phyloP scores from a whole-genome alignment of 2,329 filamentous ascomycete genomes.

The Aspergillus tubingensis region DNA sequence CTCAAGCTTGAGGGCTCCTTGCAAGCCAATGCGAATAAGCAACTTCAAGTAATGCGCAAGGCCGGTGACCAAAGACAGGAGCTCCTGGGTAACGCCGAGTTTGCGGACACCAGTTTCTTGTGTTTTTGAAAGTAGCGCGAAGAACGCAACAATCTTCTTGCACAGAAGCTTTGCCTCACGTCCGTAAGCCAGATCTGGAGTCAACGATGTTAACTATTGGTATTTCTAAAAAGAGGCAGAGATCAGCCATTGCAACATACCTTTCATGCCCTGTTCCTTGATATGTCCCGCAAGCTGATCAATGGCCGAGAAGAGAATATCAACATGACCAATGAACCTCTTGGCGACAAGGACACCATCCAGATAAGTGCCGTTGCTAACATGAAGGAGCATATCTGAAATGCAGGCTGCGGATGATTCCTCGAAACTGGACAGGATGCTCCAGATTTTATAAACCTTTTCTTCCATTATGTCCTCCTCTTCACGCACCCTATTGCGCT shows the following conservation, averaged over 20 bases:
- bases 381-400: conserved; percentile 97
- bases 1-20: conserved; percentile 88
- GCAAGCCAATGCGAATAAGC: conserved; percentile 92
- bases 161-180: conserved; percentile 98
- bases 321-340: conserved; percentile 94
- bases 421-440: conserved; percentile 92
- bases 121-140: conserved; percentile 89
- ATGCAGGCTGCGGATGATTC: conserved; percentile 98
- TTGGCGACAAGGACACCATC: conserved; percentile 94
- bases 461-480: conserved; percentile 95
- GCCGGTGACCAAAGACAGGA: conserved; percentile 95
- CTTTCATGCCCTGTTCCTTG: conserved; percentile 69
- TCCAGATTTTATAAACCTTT: conserved; percentile 98
- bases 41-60: conserved; percentile 97
- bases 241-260: conserved; percentile 43
- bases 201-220: conserved; percentile 22
- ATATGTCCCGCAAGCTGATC: conserved; percentile 81
- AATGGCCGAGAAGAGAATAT: conserved; percentile 85
- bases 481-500: conserved; percentile 73
- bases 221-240: background rate
- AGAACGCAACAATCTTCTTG: conserved; percentile 99
- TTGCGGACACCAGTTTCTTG: conserved; percentile 89
- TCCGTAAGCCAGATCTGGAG: conserved; percentile 78
- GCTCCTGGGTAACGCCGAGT: conserved; percentile 92
- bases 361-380: conserved; percentile 95